Evolutionary conservation across 2,329 filamentous ascomycete species (phyloP), one percentile per base, ranked within the genome.

Genomic region (Penicillium sclerotiorum): DNA sequence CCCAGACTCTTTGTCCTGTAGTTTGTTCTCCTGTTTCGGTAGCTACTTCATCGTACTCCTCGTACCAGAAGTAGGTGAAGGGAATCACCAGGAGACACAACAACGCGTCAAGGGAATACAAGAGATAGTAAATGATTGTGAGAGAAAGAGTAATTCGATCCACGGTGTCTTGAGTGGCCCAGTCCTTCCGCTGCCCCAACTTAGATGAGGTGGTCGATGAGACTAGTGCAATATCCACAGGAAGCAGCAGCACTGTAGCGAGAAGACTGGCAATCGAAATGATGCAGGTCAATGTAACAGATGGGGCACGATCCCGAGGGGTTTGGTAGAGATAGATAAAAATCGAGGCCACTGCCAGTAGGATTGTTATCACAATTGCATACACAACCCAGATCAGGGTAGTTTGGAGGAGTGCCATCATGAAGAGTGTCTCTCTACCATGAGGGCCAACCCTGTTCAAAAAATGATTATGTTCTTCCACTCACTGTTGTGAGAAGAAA

Each of bases 21-120:
- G 88, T 87, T 67, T 92, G 86, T 23, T 83, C 84, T 25, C 90
- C 89, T 53, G 89, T 83, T 62, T 95, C 89, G 27, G 87, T 81
- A 53, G 91, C 91, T 17, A 93, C 86, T 73, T 96, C 91, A 64
- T 96, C 93, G 59, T 95, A 95, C 71, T 97, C 94, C 70, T 99
- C 94, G 65, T 95, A 94, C 85, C 88, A 96, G 70, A 99, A 99
- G 76, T 99, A 99, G 40, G 92, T 88, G 67, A 99, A 99, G 0
- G 94, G 94, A 17, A 97, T 88, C 37, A 96, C 82, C 15, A 97
- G 70, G 38, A 99, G 78, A 66, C 94, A 99, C 9, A 99, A 82
- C 5, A 96, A 69, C 1, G 91, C 89, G 70, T 99, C 94, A 59
- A 96, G 77, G 61, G 89, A 94, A 76, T 97, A 99, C 0, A 99